phyloP scores from a whole-genome alignment of 2,329 filamentous ascomycete genomes.

The Apiospora phragmitis region DNA sequence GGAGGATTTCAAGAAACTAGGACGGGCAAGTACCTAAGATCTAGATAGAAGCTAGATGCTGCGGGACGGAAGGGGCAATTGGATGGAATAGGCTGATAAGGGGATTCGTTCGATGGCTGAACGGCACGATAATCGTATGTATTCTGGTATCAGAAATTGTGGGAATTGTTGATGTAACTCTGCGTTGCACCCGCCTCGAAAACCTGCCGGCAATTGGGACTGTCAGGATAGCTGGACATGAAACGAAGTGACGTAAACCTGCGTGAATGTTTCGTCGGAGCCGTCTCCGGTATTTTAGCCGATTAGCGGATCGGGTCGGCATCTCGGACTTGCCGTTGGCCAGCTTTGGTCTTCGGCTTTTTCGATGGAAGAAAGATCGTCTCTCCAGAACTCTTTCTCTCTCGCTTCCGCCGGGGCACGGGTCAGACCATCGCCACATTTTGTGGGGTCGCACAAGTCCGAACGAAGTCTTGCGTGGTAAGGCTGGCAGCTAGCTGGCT shows the following conservation, averaged over 20 bases:
- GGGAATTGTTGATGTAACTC: neutral
- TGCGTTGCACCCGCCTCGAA: neutral
- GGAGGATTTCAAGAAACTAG: neutral
- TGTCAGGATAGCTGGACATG: neutral
- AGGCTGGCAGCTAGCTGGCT: neutral
- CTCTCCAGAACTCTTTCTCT: neutral
- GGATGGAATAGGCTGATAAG: neutral
- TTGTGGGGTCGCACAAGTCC: neutral
- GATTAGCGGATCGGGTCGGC: neutral
- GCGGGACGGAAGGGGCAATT: neutral
- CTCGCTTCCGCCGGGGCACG: neutral
- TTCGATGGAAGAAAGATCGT: neutral
- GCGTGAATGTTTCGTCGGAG: neutral
- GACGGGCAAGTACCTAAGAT: neutral
- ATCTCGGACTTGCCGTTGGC: neutral
- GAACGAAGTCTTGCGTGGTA: neutral
- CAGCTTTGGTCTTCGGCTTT: neutral
- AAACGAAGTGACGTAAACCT: neutral
- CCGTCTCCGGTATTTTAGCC: neutral
- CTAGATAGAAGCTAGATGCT: neutral
- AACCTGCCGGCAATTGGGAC: neutral
- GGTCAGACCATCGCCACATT: neutral
- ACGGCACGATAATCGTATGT: conserved; percentile 5
- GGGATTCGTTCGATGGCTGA: neutral
- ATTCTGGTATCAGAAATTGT: conserved; percentile 6